Conservation (phyloP, 2,329 filamentous ascomycete species). For the Verticillium klebahnii region DNA sequence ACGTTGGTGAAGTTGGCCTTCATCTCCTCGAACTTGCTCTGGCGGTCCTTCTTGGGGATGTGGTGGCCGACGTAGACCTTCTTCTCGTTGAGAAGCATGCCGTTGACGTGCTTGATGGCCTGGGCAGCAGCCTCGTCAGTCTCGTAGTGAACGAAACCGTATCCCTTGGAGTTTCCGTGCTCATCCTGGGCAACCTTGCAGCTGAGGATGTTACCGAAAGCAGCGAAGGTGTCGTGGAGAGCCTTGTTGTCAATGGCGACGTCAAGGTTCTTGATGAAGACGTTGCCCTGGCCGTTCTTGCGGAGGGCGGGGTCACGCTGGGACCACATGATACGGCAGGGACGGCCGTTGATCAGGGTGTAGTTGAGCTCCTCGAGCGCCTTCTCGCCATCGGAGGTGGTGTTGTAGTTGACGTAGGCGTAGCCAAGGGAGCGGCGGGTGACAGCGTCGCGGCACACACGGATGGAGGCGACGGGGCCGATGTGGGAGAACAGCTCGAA, state of each 20-base stretch:
- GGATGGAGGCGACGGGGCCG: conserved; percentile 96
- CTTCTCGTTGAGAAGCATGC: conserved; percentile 99
- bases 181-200: conserved; percentile 99
- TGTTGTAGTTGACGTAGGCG: conserved; percentile 99
- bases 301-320: conserved; percentile 98
- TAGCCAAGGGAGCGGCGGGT: conserved; percentile 98
- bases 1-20: conserved; percentile 99
- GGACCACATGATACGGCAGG: conserved; percentile 99
- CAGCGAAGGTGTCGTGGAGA: conserved; percentile 97
- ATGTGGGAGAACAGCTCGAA: conserved; percentile 99
- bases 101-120: conserved; percentile 99
- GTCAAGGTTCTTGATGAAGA: conserved; percentile 99
- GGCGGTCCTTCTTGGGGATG: conserved; percentile 99
- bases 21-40: conserved; percentile 99
- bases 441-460: conserved; percentile 98
- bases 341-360: conserved; percentile 96
- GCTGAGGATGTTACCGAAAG: conserved; percentile 97
- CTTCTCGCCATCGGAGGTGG: conserved; percentile 92
- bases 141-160: conserved; percentile 99
- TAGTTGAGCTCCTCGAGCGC: conserved; percentile 99
- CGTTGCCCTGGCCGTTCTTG: conserved; percentile 98
- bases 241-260: conserved; percentile 99
- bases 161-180: conserved; percentile 93
- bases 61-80: conserved; percentile 99
- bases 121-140: conserved; percentile 94